These are phyloP conservation scores for Blastomyces gilchristii DNA, from an alignment of 2,329 filamentous ascomycete genomes.

Conservation along the genomic window DNA sequence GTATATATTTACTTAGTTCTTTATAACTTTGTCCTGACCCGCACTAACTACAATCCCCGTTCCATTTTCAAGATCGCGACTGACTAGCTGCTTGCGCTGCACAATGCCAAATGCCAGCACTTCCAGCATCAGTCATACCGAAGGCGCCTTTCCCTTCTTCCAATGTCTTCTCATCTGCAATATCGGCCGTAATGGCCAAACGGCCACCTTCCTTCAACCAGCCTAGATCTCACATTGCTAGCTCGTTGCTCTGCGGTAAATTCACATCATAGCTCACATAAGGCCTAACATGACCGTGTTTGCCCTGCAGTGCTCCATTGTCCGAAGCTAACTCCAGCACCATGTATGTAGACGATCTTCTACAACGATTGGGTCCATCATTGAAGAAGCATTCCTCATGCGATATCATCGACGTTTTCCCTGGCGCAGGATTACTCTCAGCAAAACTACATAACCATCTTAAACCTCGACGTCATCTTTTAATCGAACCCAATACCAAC, in stretches of 20 bases:
- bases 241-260: slow-evolving; percentile 29
- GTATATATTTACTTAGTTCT: background rate
- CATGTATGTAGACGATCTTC: slow-evolving; percentile 47
- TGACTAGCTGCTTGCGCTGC: background rate
- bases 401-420: slow-evolving; percentile 79
- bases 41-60: background rate
- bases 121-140: background rate
- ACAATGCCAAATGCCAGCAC: slow-evolving; percentile 2
- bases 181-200: slow-evolving; percentile 11
- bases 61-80: background rate
- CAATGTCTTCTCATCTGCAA: slow-evolving; percentile 19
- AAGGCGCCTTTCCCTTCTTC: slow-evolving; percentile 6
- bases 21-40: background rate
- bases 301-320: background rate
- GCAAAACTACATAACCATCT: slow-evolving; percentile 62
- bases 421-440: slow-evolving; percentile 70
- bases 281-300: background rate
- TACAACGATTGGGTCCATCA: slow-evolving; percentile 58
- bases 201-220: slow-evolving; percentile 18
- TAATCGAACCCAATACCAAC: slow-evolving; percentile 61
- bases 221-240: slow-evolving; percentile 20
- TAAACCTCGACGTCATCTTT: slow-evolving; percentile 67
- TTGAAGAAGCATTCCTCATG: slow-evolving; percentile 63
- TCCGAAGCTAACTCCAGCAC: background rate
- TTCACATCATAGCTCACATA: background rate